Evolutionary conservation across 805 yeast genomes (phyloP).

Genomic region (Kluyveromyces lactis): DNA sequence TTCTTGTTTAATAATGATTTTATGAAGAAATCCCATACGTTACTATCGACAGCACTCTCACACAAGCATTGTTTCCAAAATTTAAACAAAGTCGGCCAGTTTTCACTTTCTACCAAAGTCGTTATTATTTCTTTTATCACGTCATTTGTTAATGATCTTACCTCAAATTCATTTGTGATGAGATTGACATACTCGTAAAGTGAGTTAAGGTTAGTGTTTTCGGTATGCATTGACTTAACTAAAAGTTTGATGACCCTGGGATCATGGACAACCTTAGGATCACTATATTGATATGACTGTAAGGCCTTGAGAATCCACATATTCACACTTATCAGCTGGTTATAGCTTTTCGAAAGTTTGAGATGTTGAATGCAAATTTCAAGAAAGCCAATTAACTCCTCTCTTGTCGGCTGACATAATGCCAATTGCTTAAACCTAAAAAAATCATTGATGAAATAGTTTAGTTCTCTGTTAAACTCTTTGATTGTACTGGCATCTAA

Average conservation of each 20-base stretch:
- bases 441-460: neutral
- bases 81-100: slow-evolving; percentile 17
- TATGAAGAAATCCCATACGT: slow-evolving; percentile 23
- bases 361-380: slow-evolving; percentile 1
- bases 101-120: slow-evolving; percentile 12
- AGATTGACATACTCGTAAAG: slow-evolving; percentile 17
- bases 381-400: slow-evolving; percentile 1
- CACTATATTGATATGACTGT: slow-evolving; percentile 5
- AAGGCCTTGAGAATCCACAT: slow-evolving; percentile 4
- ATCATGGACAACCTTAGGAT: slow-evolving; percentile 10
- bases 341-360: neutral
- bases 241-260: slow-evolving; percentile 14
- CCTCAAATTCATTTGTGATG: slow-evolving; percentile 5
- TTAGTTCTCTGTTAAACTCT: neutral
- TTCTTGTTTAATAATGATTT: slow-evolving; percentile 11
- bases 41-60: slow-evolving; percentile 12
- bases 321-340: slow-evolving; percentile 4
- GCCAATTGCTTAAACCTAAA: slow-evolving; percentile 1
- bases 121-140: slow-evolving; percentile 14
- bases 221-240: slow-evolving; percentile 12
- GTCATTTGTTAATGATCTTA: slow-evolving; percentile 6
- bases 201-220: slow-evolving; percentile 10
- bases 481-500: neutral
- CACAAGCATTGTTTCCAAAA: slow-evolving; percentile 19
- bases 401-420: slow-evolving; percentile 1